Conservation (phyloP, 139 green algal species). For the Tetradesmus lagerheimii region DNA sequence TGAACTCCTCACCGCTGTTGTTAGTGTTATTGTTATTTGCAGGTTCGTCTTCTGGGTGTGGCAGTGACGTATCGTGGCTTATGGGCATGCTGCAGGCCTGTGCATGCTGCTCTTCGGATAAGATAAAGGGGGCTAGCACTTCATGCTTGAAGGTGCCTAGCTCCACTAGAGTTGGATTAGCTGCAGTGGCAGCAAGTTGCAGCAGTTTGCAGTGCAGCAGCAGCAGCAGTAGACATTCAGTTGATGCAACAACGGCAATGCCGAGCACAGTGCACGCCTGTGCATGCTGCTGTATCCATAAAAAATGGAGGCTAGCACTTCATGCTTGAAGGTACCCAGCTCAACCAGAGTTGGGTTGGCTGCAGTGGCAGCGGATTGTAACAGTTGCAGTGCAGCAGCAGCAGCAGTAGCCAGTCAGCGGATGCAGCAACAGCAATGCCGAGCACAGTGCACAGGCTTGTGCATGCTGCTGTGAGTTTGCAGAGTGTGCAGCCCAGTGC, state of each 20-base stretch:
- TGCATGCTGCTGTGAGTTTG: too few species aligned
- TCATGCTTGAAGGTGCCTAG: conserved; percentile 54
- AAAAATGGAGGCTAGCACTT: too few species aligned
- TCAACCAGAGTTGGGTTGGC: too few species aligned
- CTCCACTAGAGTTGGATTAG: conserved; percentile 52
- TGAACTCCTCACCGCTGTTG: background rate
- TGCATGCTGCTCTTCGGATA: conserved; percentile 50
- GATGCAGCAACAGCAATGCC: background rate
- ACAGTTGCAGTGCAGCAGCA: too few species aligned
- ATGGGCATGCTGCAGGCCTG: conserved; percentile 58
- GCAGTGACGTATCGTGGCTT: conserved; percentile 56
- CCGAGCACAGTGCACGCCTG: too few species aligned
- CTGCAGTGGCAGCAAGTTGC: conserved; percentile 43
- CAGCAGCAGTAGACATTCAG: background rate
- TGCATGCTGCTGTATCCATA: too few species aligned
- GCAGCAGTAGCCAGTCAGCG: too few species aligned
- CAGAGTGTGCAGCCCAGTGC: too few species aligned
- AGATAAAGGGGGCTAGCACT: conserved; percentile 69
- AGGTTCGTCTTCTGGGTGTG: conserved; percentile 24
- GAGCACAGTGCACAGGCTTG: too few species aligned
- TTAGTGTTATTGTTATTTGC: background rate
- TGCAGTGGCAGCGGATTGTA: too few species aligned
- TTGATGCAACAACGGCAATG: background rate
- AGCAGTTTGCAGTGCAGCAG: background rate
- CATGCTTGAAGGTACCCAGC: too few species aligned